phyloP scores from a whole-genome alignment of 176 grass and related monocot genomes.

The Zoysia japonica region DNA sequence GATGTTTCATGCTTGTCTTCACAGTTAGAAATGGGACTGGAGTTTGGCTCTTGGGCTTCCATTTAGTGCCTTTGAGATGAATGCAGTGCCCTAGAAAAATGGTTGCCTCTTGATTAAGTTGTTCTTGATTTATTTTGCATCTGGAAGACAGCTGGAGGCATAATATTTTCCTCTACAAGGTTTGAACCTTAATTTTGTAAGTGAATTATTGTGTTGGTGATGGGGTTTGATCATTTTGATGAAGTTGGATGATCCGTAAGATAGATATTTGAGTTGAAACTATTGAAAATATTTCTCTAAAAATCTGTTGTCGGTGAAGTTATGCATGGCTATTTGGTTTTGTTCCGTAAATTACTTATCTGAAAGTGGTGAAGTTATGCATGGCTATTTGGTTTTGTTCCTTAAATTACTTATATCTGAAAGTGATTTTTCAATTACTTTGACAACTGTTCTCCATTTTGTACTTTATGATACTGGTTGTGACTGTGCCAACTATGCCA shows the following conservation, averaged over 20 bases:
- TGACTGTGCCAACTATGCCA: not conserved
- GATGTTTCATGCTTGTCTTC: not conserved
- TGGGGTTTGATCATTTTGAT: not conserved
- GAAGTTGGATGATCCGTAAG: not conserved
- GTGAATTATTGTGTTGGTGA: not conserved
- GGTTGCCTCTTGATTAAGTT: conserved; percentile 17
- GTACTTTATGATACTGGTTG: not conserved
- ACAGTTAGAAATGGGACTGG: conserved; percentile 45
- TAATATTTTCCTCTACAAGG: not conserved
- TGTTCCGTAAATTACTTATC: not conserved
- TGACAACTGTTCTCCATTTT: not conserved
- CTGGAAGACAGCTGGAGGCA: not conserved
- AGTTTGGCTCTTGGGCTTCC: conserved; percentile 79
- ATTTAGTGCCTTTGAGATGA: conserved; percentile 70
- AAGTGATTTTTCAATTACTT: not conserved
- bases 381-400: not conserved
- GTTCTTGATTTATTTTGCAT: conserved; percentile 29
- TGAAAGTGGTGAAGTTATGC: not conserved
- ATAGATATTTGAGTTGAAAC: not conserved
- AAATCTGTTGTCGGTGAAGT: not conserved
- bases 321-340: not conserved
- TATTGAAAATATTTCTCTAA: not conserved
- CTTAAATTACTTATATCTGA: not conserved
- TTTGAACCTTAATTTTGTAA: not conserved
- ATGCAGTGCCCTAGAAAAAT: conserved; percentile 60